These are phyloP conservation scores for Lachancea meyersii DNA, from an alignment of 805 yeast species.

Conservation along the genomic window DNA sequence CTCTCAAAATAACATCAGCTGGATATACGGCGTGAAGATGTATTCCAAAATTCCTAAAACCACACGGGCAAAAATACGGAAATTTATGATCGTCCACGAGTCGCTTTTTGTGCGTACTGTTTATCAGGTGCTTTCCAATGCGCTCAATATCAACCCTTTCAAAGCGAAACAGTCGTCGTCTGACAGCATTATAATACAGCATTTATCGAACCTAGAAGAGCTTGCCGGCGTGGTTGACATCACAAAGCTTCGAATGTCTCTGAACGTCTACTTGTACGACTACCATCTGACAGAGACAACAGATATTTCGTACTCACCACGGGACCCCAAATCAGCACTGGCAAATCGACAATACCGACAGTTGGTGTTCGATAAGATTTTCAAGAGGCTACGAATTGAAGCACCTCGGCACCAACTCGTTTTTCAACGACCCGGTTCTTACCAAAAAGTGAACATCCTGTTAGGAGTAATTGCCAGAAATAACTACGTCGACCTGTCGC, in stretches of 20 bases:
- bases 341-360: slow-evolving; percentile 34
- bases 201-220: slow-evolving; percentile 45
- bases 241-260: slow-evolving; percentile 66
- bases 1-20: slow-evolving; percentile 39
- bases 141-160: slow-evolving; percentile 45
- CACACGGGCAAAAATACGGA: slow-evolving; percentile 47
- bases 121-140: slow-evolving; percentile 62
- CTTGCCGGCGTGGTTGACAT: slow-evolving; percentile 63
- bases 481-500: slow-evolving; percentile 54
- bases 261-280: slow-evolving; percentile 68
- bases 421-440: slow-evolving; percentile 54
- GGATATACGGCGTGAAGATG: slow-evolving; percentile 68
- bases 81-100: slow-evolving; percentile 79
- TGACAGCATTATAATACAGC: slow-evolving; percentile 25
- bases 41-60: slow-evolving; percentile 53
- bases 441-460: slow-evolving; percentile 39
- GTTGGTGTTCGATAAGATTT: slow-evolving; percentile 44
- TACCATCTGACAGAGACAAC: slow-evolving; percentile 46
- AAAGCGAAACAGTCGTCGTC: slow-evolving; percentile 13
- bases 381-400: slow-evolving; percentile 42
- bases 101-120: slow-evolving; percentile 82
- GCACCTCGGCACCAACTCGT: slow-evolving; percentile 41
- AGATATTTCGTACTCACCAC: slow-evolving; percentile 40
- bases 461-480: slow-evolving; percentile 47
- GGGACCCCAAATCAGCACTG: slow-evolving; percentile 21